These are phyloP conservation scores for Tylopilus plumbeoviolaceoides DNA, from an alignment of 768 basidiomycete genomes.

Conservation along the genomic window DNA sequence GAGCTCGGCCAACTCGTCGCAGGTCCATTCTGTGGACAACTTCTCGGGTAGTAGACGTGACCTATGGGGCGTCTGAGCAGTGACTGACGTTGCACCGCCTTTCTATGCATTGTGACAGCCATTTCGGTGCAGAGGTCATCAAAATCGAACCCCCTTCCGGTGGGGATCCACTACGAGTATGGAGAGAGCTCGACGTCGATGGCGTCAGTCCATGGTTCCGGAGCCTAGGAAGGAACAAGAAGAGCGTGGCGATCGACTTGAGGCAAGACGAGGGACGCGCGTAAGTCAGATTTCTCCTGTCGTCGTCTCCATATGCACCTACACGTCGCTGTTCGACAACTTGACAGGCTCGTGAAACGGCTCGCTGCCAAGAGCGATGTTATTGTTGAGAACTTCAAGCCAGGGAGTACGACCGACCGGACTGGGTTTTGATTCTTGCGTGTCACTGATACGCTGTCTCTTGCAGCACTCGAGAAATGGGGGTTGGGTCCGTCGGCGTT, in stretches of 20 bases:
- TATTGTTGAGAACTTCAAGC: slow-evolving; percentile 69
- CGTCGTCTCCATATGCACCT: background rate
- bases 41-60: slow-evolving; percentile 50
- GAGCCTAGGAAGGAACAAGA: slow-evolving; percentile 69
- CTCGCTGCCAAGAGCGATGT: slow-evolving; percentile 65
- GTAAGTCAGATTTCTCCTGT: slow-evolving; percentile 27
- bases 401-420: slow-evolving; percentile 49
- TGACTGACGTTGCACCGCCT: background rate
- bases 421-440: background rate
- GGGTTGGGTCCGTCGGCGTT: slow-evolving; percentile 53
- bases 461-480: slow-evolving; percentile 67
- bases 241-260: slow-evolving; percentile 66
- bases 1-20: slow-evolving; percentile 72
- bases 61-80: background rate
- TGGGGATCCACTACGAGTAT: slow-evolving; percentile 67
- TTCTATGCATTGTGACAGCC: slow-evolving; percentile 33
- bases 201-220: slow-evolving; percentile 74
- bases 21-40: slow-evolving; percentile 68
- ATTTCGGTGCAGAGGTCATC: slow-evolving; percentile 71
- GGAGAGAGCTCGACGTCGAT: slow-evolving; percentile 68
- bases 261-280: slow-evolving; percentile 51
- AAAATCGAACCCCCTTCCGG: slow-evolving; percentile 62
- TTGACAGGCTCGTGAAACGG: slow-evolving; percentile 50
- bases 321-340: background rate
- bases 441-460: background rate